Evolutionary conservation across 2,329 filamentous ascomycete genomes (phyloP), one percentile per base, ranked within the genome.

Genomic region (Fusarium sp.): DNA sequence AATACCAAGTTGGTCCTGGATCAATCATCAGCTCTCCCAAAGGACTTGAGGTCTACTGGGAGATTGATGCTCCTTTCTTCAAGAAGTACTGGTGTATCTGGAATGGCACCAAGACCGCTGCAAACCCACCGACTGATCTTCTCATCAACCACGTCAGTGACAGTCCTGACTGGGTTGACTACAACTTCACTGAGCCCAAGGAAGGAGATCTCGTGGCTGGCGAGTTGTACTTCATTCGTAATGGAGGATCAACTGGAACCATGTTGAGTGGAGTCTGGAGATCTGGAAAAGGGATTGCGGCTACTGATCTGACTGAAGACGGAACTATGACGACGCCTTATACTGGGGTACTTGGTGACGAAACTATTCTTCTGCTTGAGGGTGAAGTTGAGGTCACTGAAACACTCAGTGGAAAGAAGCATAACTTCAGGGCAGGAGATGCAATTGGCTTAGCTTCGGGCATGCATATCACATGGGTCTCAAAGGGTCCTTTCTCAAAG

Each of bases 161-260:
- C 12, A 65, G 34, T 26, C 70, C 70, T 1, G 64, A 32, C 8
- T 72, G 63, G 70, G 48, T 67, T 3, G 64, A 72, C 44, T 72
- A 72, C 22, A 20, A 68, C 10, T 72, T 72, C 38, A 72, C 68
- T 6, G 69, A 72, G 52, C 62, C 68, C 12, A 72, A 72, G 26
- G 69, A 72, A 24, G 69, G 69, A 4, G 62, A 67, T 24, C 54
- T 72, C 5, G 68, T 72, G 15, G 69, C 69, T 11, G 69, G 69
- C 48, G 69, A 72, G 24, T 14, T 72, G n/a, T 71, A 70, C 39
- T 70, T 71, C 11, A 70, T 71, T 22, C 62, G 62, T 4, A 61
- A 52, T 26, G 56, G 68, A 17, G 68, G 68, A 5, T 71, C 66
- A 3, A 63, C 58, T 30, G 58, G 62, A n/a, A 48, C 48, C 2